Evolutionary conservation across 1,284 basidiomycete genomes (phyloP), one percentile per base, ranked within the genome.

Genomic region (Papiliotrema fonsecae): DNA sequence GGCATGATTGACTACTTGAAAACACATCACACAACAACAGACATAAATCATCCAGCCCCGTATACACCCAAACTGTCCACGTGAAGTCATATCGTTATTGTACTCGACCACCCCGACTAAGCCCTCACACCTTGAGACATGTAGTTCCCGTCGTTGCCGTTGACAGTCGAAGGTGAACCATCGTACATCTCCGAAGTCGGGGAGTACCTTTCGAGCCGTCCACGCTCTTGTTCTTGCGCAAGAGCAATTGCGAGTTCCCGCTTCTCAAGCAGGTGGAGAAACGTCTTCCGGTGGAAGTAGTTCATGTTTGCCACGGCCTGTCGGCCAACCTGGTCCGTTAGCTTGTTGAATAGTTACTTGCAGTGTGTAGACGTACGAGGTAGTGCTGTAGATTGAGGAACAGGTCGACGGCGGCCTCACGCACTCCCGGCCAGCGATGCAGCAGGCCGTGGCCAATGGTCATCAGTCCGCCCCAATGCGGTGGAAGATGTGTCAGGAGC

Each of bases 391-490:
- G 68, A 49, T 83, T 82, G 60, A 88, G 84, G 57, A 97, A 82
- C 38, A 96, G 77, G 52, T 92, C 87, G 19, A 97, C 81, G 0
- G 87, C 85, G 16, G 82, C 77, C 27, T 88, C 84, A 28, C 91
- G 82, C 24, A 94, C 82, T 10, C 74, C 67, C 54, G 85, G 80
- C 31, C 80, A 79, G 35, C 88, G 87, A 73, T 97, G 93, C 73
- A 97, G 91, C 3, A 97, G 77, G 1, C 89, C 88, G 69, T 93
- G 89, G 21, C 85, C 85, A 24, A 98, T 75, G 11, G 90, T 87
- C 24, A 88, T 75, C 34, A 97, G 75, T 0, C 94, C 94, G 32
- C 90, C 88, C 6, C 79, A 77, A 60, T 92, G 86, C 2, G 85
- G 81, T 6, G 92, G 84, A 28, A 86, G 72, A 50, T 81, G 77